These are phyloP conservation scores for Thalassiosira oceanica DNA, from an alignment of 352 stramenopile species.

Conservation along the genomic window DNA sequence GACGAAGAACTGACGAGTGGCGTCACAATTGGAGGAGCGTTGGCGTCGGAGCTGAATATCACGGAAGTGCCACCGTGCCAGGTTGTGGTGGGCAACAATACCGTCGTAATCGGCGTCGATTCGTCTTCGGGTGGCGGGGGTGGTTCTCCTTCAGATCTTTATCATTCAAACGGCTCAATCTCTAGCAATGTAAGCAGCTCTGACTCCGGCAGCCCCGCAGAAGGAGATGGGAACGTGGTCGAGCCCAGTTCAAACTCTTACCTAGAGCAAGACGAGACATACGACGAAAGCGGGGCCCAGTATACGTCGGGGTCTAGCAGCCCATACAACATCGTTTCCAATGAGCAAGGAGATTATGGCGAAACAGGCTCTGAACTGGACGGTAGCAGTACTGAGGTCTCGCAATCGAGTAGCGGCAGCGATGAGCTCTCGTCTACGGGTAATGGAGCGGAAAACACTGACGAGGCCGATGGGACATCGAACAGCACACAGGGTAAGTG, in stretches of 20 bases:
- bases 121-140: constrained; percentile 1
- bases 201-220: constrained; percentile 5
- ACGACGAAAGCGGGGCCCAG: background rate
- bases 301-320: constrained; percentile 15
- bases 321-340: too few relatives aligned
- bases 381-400: too few relatives aligned
- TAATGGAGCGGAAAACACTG: background rate
- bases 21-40: background rate
- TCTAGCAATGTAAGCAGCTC: background rate
- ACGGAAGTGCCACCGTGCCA: background rate
- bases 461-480: background rate
- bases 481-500: background rate
- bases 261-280: background rate
- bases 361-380: too few relatives aligned
- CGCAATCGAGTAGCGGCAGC: background rate
- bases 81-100: constrained; percentile 2
- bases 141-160: background rate
- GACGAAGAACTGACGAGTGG: constrained; percentile 8
- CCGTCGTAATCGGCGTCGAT: background rate
- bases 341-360: too few relatives aligned
- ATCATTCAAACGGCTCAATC: background rate
- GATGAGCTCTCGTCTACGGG: background rate
- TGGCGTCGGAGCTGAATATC: background rate
- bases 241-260: background rate
- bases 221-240: background rate